Conservation (phyloP, 2,329 filamentous ascomycete genomes). For the Fusarium sp. region DNA sequence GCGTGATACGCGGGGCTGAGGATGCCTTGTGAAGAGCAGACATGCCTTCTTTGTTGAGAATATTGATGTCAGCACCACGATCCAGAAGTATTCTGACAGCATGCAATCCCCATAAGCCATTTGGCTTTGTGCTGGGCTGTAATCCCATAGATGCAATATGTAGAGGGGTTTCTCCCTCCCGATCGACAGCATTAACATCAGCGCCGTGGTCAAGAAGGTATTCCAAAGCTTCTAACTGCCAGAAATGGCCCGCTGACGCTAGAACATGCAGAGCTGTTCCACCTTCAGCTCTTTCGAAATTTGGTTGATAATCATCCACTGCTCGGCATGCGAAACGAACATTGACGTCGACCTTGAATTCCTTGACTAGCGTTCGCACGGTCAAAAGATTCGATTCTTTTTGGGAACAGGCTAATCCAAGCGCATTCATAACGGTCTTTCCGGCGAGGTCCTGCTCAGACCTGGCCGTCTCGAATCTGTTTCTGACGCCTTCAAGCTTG, state of each 20-base stretch:
- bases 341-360: conserved; percentile 33
- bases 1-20: neutral
- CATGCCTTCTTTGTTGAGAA: neutral
- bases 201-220: conserved; percentile 34
- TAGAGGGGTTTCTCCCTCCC: conserved; percentile 22
- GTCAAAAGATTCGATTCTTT: conserved; percentile 25
- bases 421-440: neutral
- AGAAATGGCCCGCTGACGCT: conserved; percentile 27
- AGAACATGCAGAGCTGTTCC: conserved; percentile 36
- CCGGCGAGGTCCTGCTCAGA: accelerated
- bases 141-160: conserved; percentile 23
- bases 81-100: conserved; percentile 30
- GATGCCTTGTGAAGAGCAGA: conserved; percentile 31
- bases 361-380: conserved; percentile 27
- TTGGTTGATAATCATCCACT: neutral
- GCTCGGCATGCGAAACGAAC: neutral
- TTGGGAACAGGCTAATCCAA: conserved; percentile 18
- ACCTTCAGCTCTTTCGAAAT: neutral
- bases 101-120: conserved; percentile 17
- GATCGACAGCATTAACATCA: conserved; percentile 3
- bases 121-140: accelerated
- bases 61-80: conserved; percentile 32
- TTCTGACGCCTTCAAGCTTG: neutral
- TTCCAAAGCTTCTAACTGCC: conserved; percentile 33
- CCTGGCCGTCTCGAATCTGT: neutral